Evolutionary conservation across 1,284 basidiomycete genomes (phyloP), one percentile per base, ranked within the genome.

Genomic region (Lignosus rhinocerotis): DNA sequence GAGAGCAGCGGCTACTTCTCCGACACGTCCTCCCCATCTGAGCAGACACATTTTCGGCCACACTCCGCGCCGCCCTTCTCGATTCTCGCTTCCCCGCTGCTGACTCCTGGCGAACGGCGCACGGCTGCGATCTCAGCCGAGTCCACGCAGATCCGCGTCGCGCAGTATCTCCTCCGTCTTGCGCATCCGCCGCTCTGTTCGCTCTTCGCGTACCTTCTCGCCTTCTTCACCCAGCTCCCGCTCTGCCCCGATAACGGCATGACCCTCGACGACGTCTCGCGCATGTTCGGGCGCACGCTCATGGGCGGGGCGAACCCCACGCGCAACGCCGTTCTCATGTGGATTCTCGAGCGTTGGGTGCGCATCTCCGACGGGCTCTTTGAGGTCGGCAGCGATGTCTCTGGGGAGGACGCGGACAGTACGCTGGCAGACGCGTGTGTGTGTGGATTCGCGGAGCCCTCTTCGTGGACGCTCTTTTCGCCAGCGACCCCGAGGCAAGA

Each of bases 151-250:
- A 70, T 85, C 63, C 67, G 63, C 10, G 71, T 77, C 44, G 82
- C 83, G 0, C 83, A 82, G 61, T 73, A 82, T 51, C 69, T 89
- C 34, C 76, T 90, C 16, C 82, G 82, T 4, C 78, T 90, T 33
- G 77, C 89, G 5, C 85, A 88, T 0, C 76, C 78, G 0, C 72
- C 80, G 8, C 76, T 82, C 44, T 80, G 87, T 63, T 81, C 80
- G 14, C 72, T 89, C 0, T 72, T 90, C 45, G 75, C 82, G 19
- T 89, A 89, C 67, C 76, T 89, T 21, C 76, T 85, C 59, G 80
- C 80, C 0, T 88, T 90, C 68, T 84, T 90, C 68, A 69, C 69
- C 11, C 69, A 72, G 62, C 64, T 73, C 10, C 69, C 69, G 43
- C 65, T 73, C n/a, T 70, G 64, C 41, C 70, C 72, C 10, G 73